Evolutionary conservation across 495 filamentous ascomycete species (phyloP).

Genomic region (Pyrenopolyporus hunteri): DNA sequence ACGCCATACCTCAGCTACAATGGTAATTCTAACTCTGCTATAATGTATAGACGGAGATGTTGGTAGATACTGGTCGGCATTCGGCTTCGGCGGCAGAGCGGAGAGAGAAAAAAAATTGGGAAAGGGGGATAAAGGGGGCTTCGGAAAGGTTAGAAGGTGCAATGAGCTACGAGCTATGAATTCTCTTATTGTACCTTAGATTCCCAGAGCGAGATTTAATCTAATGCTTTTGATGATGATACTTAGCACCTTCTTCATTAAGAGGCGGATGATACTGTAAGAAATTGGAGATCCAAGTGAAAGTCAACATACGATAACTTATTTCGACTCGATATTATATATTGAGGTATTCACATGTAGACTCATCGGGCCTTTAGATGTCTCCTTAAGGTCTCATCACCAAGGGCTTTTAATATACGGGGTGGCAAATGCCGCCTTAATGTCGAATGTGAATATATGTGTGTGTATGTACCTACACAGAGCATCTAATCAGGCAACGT

Average conservation of each 20-base stretch:
- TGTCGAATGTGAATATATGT: no score
- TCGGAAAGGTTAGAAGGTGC: not conserved
- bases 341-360: not conserved
- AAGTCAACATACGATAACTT: not conserved
- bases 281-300: not conserved
- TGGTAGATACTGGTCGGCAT: conserved; percentile 9
- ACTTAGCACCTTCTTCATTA: no score
- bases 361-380: not conserved
- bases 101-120: not conserved
- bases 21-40: conserved; percentile 12
- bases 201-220: conserved; percentile 7
- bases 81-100: conserved; percentile 8
- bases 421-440: no score
- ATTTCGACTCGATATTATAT: no score
- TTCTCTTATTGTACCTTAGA: not conserved
- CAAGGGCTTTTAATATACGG: not conserved
- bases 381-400: not conserved
- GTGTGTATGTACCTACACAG: not conserved
- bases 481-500: not conserved
- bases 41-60: conserved; percentile 16
- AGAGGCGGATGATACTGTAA: no score
- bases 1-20: conserved; percentile 1
- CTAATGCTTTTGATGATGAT: conserved; percentile 15
- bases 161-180: conserved; percentile 25
- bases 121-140: not conserved